These are phyloP conservation scores for Hemileccinum rubropunctum DNA, from an alignment of 768 basidiomycete genomes.

Conservation along the genomic window DNA sequence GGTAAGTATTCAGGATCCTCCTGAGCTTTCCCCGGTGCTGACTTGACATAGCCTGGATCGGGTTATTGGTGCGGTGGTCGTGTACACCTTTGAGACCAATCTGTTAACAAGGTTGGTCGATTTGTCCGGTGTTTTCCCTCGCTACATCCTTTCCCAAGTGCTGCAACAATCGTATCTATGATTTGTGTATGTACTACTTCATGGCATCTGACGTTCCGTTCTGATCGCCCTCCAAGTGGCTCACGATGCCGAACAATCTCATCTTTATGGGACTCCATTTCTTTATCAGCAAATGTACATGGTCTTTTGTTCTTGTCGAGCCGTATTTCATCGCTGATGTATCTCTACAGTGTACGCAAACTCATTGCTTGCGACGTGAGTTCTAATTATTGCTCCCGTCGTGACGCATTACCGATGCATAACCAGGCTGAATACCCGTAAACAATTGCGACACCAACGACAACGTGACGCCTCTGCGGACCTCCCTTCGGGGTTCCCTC, in stretches of 20 bases:
- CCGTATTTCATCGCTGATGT: not conserved
- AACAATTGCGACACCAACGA: slow-evolving; percentile 29
- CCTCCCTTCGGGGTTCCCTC: slow-evolving; percentile 23
- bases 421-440: slow-evolving; percentile 38
- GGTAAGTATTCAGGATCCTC: slow-evolving; percentile 20
- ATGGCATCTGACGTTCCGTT: not conserved
- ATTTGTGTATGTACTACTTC: slow-evolving; percentile 35
- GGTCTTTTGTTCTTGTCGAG: not conserved
- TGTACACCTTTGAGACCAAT: slow-evolving; percentile 55
- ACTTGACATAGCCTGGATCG: slow-evolving; percentile 39
- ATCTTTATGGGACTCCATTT: slow-evolving; percentile 54
- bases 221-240: slow-evolving; percentile 35
- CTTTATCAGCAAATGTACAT: slow-evolving; percentile 49
- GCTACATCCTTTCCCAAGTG: slow-evolving; percentile 20
- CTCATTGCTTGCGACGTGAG: slow-evolving; percentile 45
- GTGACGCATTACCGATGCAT: not conserved
- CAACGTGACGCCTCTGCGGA: slow-evolving; percentile 30
- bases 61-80: slow-evolving; percentile 44
- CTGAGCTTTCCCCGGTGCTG: not conserved
- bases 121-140: not conserved
- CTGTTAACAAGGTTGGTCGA: slow-evolving; percentile 42
- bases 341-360: slow-evolving; percentile 44
- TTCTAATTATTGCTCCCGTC: not conserved
- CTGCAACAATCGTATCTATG: slow-evolving; percentile 41
- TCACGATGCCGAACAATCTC: slow-evolving; percentile 44